Evolutionary conservation across 2,329 filamentous ascomycete species (phyloP).

Genomic region (Pleomassaria siparia): DNA sequence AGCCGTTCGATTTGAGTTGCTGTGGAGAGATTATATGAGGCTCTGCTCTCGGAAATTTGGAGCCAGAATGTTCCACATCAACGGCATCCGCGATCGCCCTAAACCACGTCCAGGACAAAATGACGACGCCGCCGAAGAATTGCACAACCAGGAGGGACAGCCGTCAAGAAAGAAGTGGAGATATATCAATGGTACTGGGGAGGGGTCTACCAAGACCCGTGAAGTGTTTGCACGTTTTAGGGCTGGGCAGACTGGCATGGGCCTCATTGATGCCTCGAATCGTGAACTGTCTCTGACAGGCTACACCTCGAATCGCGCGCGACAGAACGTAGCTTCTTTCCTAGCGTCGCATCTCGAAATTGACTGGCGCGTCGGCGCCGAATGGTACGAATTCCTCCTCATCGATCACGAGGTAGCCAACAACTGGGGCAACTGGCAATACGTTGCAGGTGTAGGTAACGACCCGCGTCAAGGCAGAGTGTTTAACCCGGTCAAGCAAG

Average conservation of each 20-base stretch:
- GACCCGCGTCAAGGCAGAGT: constrained; percentile 72
- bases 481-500: constrained; percentile 82
- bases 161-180: constrained; percentile 39
- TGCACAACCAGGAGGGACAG: constrained; percentile 39
- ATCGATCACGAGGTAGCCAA: constrained; percentile 75
- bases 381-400: constrained; percentile 78
- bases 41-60: constrained; percentile 73
- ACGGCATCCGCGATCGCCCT: constrained; percentile 61
- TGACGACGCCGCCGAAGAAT: background rate
- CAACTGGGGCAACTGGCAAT: constrained; percentile 86
- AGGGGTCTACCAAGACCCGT: constrained; percentile 47
- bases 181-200: constrained; percentile 38
- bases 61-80: constrained; percentile 62
- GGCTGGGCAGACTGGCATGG: constrained; percentile 70
- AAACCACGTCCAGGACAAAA: constrained; percentile 6
- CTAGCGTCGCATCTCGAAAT: constrained; percentile 71
- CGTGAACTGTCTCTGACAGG: constrained; percentile 74
- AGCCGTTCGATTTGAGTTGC: constrained; percentile 69
- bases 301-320: constrained; percentile 74
- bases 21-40: constrained; percentile 80
- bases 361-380: constrained; percentile 79
- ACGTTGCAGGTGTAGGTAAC: constrained; percentile 77
- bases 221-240: constrained; percentile 59
- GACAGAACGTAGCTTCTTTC: constrained; percentile 77
- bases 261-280: constrained; percentile 75